phyloP scores from a whole-genome alignment of 2,329 filamentous ascomycete species.

The Colletotrichum destructivum region DNA sequence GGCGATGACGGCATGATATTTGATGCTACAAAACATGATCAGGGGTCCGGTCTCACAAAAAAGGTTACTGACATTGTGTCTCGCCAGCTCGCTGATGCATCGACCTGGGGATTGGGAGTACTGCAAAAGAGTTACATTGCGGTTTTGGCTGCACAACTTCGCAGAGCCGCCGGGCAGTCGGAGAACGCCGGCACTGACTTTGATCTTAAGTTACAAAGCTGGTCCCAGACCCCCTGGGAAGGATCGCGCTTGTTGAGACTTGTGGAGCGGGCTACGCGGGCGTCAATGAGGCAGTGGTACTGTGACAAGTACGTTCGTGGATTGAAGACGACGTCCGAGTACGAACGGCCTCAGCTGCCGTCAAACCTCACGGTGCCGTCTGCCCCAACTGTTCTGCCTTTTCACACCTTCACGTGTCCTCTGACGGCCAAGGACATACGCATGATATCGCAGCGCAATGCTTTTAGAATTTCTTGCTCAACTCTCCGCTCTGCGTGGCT shows the following conservation, averaged over 20 bases:
- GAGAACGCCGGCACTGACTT: constrained; percentile 55
- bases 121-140: constrained; percentile 71
- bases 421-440: constrained; percentile 92
- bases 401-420: constrained; percentile 97
- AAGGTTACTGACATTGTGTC: constrained; percentile 92
- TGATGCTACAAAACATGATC: constrained; percentile 75
- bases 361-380: constrained; percentile 81
- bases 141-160: constrained; percentile 64
- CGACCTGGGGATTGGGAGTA: constrained; percentile 84
- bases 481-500: constrained; percentile 92
- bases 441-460: constrained; percentile 95
- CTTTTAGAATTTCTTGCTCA: constrained; percentile 90
- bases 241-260: constrained; percentile 87
- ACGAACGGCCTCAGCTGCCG: constrained; percentile 82
- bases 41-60: constrained; percentile 85
- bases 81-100: constrained; percentile 88
- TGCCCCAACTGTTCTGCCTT: constrained; percentile 94
- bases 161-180: constrained; percentile 54
- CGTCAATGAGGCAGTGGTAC: constrained; percentile 89
- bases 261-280: constrained; percentile 85
- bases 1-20: constrained; percentile 86
- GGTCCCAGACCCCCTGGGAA: constrained; percentile 88
- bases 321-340: constrained; percentile 71
- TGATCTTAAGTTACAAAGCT: constrained; percentile 62
- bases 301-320: constrained; percentile 80